A percentile compares a stretch with the other conserved stretches of the same genome.
phyloP scores from a whole-genome alignment of 2,329 filamentous ascomycete species.

The Fusarium coffeatum region DNA sequence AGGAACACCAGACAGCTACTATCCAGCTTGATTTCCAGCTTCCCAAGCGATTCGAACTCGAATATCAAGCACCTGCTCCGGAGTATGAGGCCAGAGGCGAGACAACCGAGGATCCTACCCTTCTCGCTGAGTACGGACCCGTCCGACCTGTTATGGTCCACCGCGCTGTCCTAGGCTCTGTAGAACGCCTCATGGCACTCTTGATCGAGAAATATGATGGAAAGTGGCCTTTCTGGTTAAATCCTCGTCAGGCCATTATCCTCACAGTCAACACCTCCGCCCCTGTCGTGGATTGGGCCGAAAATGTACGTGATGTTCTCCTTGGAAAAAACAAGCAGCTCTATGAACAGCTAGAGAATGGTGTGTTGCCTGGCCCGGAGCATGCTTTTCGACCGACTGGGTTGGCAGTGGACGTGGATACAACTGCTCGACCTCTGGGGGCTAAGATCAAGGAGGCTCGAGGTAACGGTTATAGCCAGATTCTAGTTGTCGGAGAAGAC shows the following conservation, averaged over 20 bases:
- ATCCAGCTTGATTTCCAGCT: slow-evolving; percentile 92
- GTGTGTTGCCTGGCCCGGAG: slow-evolving; percentile 49
- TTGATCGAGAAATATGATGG: slow-evolving; percentile 86
- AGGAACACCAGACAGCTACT: slow-evolving; percentile 89
- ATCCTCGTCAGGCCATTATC: slow-evolving; percentile 80
- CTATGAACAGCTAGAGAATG: slow-evolving; percentile 50
- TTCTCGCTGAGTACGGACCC: slow-evolving; percentile 65
- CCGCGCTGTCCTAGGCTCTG: slow-evolving; percentile 83
- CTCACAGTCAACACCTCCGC: slow-evolving; percentile 75
- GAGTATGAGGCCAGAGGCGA: slow-evolving; percentile 68
- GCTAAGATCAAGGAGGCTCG: slow-evolving; percentile 81
- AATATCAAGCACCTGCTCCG: slow-evolving; percentile 77
- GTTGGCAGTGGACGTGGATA: slow-evolving; percentile 77
- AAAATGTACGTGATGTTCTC: slow-evolving; percentile 61
- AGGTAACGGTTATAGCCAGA: slow-evolving; percentile 76
- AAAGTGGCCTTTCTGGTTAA: slow-evolving; percentile 89
- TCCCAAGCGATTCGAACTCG: slow-evolving; percentile 81
- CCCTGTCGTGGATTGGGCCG: slow-evolving; percentile 63
- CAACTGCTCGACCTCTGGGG: slow-evolving; percentile 68
- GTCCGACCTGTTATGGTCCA: slow-evolving; percentile 84
- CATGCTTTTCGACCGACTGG: slow-evolving; percentile 67
- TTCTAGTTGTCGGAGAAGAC: slow-evolving; percentile 77
- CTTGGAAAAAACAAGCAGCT: slow-evolving; percentile 57
- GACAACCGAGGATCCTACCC: slow-evolving; percentile 60
- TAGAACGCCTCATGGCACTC: slow-evolving; percentile 86